phyloP scores from a whole-genome alignment of 2,329 filamentous ascomycete genomes.

The Trichophyton benhamiae region DNA sequence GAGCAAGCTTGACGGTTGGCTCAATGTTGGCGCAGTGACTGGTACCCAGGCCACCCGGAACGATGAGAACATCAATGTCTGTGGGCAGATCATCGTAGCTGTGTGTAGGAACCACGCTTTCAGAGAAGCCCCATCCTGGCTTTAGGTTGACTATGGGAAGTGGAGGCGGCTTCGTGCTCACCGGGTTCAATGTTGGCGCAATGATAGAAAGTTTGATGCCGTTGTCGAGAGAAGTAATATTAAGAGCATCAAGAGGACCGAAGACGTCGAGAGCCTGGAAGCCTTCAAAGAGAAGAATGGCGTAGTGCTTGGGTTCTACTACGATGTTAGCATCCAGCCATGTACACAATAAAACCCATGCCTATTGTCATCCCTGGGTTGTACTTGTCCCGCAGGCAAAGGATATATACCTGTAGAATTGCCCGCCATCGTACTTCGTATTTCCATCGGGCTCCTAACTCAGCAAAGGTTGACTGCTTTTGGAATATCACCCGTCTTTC shows the following conservation, averaged over 20 bases:
- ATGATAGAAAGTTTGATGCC: conserved; percentile 21
- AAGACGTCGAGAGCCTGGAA: conserved; percentile 34
- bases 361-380: background rate
- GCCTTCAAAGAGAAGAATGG: conserved; percentile 27
- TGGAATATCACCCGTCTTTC: background rate
- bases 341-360: background rate
- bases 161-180: conserved; percentile 19
- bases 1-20: conserved; percentile 37
- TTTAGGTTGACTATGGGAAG: background rate
- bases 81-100: conserved; percentile 42
- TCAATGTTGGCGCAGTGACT: conserved; percentile 20
- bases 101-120: conserved; percentile 38
- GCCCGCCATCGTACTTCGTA: background rate
- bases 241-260: conserved; percentile 39
- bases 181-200: conserved; percentile 22
- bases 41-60: conserved; percentile 50
- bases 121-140: conserved; percentile 19
- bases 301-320: conserved; percentile 10
- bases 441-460: background rate
- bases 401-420: background rate
- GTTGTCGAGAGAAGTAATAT: conserved; percentile 17
- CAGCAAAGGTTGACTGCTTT: background rate
- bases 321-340: background rate
- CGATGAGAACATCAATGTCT: conserved; percentile 49
- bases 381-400: background rate